A percentile compares a stretch with the other conserved stretches of the same genome.
Evolutionary conservation across 768 basidiomycete genomes (phyloP).

Genomic region (Amanita thiersii): DNA sequence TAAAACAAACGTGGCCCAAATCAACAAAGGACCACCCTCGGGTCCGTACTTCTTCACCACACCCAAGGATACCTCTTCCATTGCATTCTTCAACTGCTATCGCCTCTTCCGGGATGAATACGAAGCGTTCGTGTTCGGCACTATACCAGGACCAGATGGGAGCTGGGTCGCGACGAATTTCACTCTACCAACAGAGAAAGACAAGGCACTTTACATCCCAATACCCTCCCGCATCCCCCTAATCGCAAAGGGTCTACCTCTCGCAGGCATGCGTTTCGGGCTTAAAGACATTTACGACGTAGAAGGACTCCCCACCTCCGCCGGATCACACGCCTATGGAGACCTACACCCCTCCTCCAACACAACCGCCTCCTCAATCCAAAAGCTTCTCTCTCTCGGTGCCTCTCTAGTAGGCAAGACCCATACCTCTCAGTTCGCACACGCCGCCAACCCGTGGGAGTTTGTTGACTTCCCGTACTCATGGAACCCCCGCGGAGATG

Average conservation of each 20-base stretch:
- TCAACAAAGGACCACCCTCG: constrained; percentile 15
- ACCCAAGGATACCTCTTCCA: constrained; percentile 2
- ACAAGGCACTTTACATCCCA: constrained; percentile 28
- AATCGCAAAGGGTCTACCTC: constrained; percentile 19
- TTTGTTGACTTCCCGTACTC: constrained; percentile 27
- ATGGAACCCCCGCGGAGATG: constrained; percentile 30
- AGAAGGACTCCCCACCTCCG: constrained; percentile 24
- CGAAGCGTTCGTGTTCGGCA: constrained; percentile 34
- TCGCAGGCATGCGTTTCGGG: constrained; percentile 39
- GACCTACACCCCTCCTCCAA: constrained; percentile 25
- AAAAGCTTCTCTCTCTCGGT: constrained; percentile 37
- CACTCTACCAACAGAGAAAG: constrained; percentile 12
- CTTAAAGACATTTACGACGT: constrained; percentile 37
- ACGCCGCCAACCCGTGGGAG: constrained; percentile 34
- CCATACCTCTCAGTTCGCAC: constrained; percentile 45
- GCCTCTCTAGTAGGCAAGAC: constrained; percentile 47
- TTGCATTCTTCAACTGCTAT: constrained; percentile 21
- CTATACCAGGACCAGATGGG: constrained; percentile 23
- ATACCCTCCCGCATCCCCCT: constrained; percentile 41
- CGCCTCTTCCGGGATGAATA: constrained; percentile 34
- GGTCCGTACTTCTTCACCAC: constrained; percentile 20
- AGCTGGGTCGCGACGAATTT: constrained; percentile 26
- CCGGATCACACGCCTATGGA: constrained; percentile 25
- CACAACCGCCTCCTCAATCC: constrained; percentile 31
- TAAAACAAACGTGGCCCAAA: constrained; percentile 9